phyloP scores from a whole-genome alignment of 805 yeast species.

The Ogataea minuta region DNA sequence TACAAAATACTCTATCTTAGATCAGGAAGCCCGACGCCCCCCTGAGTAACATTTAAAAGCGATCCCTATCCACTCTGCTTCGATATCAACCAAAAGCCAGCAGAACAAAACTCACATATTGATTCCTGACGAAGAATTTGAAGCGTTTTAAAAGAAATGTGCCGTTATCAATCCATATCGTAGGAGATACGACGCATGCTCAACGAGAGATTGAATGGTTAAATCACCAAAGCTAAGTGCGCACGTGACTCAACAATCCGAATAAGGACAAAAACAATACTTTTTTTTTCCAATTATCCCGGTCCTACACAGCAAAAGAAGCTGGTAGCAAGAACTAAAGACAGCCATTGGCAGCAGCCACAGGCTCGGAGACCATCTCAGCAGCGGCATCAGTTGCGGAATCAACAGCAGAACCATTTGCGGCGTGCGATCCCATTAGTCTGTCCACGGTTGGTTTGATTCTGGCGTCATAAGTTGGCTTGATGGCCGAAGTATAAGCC shows the following conservation, averaged over 20 bases:
- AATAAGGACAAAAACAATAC: too few species aligned
- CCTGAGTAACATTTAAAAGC: conserved; percentile 45
- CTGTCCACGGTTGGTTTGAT: conserved; percentile 29
- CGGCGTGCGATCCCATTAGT: conserved; percentile 22
- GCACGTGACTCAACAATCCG: neutral
- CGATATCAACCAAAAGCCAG: conserved; percentile 54
- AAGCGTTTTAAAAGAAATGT: conserved; percentile 47
- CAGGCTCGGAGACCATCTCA: neutral
- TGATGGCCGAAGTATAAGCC: conserved; percentile 32
- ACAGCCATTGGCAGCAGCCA: neutral
- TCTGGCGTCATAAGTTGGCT: conserved; percentile 29
- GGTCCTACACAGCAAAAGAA: neutral
- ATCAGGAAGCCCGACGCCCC: conserved; percentile 44
- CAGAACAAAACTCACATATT: conserved; percentile 53
- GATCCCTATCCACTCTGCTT: conserved; percentile 80
- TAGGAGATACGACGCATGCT: conserved; percentile 22
- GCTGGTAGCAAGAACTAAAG: neutral
- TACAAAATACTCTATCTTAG: conserved; percentile 76
- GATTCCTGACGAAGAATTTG: conserved; percentile 55
- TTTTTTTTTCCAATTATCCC: too few species aligned
- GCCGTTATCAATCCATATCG: conserved; percentile 50
- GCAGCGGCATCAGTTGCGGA: neutral
- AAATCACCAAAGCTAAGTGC: too few species aligned
- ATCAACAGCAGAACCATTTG: conserved; percentile 21
- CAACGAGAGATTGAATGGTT: neutral